phyloP scores from a whole-genome alignment of 2,329 filamentous ascomycete genomes.

The Botrytis sinoallii region DNA sequence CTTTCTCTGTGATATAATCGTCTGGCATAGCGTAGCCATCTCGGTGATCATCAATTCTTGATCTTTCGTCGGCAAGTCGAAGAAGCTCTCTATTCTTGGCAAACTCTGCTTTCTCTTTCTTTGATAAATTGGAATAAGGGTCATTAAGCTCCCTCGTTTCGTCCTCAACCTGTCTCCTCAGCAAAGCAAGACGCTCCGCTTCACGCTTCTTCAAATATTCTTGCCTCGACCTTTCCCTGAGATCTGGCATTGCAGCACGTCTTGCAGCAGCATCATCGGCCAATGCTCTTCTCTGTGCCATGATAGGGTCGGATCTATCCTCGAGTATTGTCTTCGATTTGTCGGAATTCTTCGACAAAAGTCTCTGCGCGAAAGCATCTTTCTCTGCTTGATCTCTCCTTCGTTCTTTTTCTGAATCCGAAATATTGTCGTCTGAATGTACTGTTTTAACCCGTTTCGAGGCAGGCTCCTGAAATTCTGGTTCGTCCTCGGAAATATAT shows the following conservation, averaged over 20 bases:
- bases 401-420: conserved; percentile 60
- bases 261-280: conserved; percentile 67
- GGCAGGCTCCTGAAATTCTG: conserved; percentile 65
- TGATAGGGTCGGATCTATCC: conserved; percentile 45
- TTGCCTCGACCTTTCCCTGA: conserved; percentile 81
- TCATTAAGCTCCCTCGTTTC: conserved; percentile 78
- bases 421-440: conserved; percentile 56
- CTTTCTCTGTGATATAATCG: conserved; percentile 91
- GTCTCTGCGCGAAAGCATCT: conserved; percentile 73
- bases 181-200: conserved; percentile 76
- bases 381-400: conserved; percentile 70
- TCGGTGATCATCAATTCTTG: conserved; percentile 84
- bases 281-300: conserved; percentile 58
- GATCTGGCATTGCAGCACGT: conserved; percentile 70
- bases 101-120: conserved; percentile 71
- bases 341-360: conserved; percentile 68
- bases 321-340: conserved; percentile 67
- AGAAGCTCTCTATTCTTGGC: conserved; percentile 81
- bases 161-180: conserved; percentile 86
- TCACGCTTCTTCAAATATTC: conserved; percentile 94
- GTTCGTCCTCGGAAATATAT: conserved; percentile 48
- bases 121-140: conserved; percentile 65
- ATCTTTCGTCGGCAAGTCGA: conserved; percentile 72
- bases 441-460: conserved; percentile 66
- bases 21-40: conserved; percentile 94